Conservation (phyloP, 495 filamentous ascomycete species). For the Sordaria brevicollis region DNA sequence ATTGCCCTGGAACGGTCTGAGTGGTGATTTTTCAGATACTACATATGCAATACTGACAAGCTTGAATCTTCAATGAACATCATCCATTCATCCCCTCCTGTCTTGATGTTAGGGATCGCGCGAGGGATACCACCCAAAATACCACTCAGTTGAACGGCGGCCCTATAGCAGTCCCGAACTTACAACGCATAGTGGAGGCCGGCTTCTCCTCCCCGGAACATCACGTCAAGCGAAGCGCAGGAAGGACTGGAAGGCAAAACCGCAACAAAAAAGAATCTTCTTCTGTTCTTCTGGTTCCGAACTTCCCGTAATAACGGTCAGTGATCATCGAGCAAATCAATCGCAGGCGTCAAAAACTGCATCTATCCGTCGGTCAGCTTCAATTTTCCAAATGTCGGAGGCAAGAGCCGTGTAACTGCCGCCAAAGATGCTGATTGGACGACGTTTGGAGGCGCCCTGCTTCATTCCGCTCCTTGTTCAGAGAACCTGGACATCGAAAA, state of each 20-base stretch:
- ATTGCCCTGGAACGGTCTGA: neutral
- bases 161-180: neutral
- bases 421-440: neutral
- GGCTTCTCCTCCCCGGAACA: neutral
- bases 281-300: too few relatives aligned
- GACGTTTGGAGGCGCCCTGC: neutral
- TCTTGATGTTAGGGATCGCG: neutral
- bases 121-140: neutral
- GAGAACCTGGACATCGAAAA: neutral
- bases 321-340: neutral
- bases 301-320: neutral
- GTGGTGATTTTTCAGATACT: neutral
- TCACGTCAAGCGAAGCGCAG: neutral
- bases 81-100: neutral
- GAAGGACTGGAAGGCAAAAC: neutral
- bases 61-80: neutral
- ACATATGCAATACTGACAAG: neutral
- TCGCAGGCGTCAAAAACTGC: neutral
- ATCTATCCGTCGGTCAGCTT: neutral
- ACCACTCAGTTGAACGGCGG: neutral
- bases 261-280: neutral
- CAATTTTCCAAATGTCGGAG: neutral
- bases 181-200: neutral
- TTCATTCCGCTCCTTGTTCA: neutral
- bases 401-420: neutral